phyloP scores from a whole-genome alignment of 345 rosid genomes.

The Dovyalis caffra region DNA sequence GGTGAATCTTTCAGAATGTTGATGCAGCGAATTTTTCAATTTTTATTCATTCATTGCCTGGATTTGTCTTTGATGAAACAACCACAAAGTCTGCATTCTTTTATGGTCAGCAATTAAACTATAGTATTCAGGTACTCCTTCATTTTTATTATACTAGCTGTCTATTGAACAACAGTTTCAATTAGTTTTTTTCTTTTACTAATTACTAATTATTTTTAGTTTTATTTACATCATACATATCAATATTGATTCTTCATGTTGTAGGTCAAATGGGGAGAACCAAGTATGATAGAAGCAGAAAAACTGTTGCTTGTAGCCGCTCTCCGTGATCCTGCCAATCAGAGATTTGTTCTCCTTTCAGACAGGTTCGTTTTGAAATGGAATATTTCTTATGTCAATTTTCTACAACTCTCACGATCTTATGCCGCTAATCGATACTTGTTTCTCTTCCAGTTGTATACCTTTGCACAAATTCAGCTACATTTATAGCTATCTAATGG shows the following conservation, averaged over 20 bases:
- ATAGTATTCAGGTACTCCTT: conserved; percentile 54
- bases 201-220: too few species aligned
- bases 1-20: conserved; percentile 47
- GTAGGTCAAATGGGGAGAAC: conserved; percentile 27
- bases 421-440: background rate
- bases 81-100: conserved; percentile 67
- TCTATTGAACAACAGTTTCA: background rate
- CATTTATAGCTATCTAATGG: conserved; percentile 23
- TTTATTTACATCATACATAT: too few species aligned
- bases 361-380: conserved; percentile 12
- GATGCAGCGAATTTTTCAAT: conserved; percentile 61
- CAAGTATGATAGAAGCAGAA: conserved; percentile 33
- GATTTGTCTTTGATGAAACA: conserved; percentile 59
- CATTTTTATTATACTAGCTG: background rate
- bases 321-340: conserved; percentile 24
- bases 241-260: too few species aligned
- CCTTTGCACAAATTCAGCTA: conserved; percentile 25
- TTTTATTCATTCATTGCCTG: conserved; percentile 67
- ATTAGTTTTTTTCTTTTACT: too few species aligned
- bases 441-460: conserved; percentile 19
- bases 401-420: background rate
- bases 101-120: conserved; percentile 54
- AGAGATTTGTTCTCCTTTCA: conserved; percentile 30
- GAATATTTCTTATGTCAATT: background rate
- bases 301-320: conserved; percentile 25